Evolutionary conservation across 2,329 filamentous ascomycete species (phyloP).

Genomic region (Trichoderma sp.): DNA sequence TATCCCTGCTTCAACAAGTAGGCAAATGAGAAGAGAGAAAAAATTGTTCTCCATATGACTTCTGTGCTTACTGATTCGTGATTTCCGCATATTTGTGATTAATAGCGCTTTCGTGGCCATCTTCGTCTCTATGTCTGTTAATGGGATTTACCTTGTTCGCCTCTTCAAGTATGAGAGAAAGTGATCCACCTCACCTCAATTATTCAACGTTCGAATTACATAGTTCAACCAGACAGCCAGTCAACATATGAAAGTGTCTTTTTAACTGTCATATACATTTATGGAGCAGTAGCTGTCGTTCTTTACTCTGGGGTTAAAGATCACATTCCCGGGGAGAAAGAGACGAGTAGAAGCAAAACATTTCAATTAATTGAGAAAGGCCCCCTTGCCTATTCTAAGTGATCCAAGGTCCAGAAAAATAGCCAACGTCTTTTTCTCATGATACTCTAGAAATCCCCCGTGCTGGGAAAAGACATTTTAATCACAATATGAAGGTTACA

Average conservation of each 20-base stretch:
- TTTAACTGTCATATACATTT: not conserved
- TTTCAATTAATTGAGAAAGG: constrained; percentile 1
- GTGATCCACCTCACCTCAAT: not conserved
- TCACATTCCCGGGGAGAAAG: not conserved
- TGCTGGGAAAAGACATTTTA: constrained; percentile 16
- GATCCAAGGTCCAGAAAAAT: not conserved
- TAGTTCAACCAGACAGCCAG: no score
- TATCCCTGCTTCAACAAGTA: constrained; percentile 31
- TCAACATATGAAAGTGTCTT: not conserved
- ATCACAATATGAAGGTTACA: not conserved
- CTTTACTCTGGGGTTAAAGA: not conserved
- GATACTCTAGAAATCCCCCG: not conserved
- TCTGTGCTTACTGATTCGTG: not conserved
- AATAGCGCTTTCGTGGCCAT: not conserved
- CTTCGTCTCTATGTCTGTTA: not conserved
- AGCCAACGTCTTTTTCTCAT: not conserved
- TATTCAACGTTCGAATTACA: no score
- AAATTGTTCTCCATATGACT: not conserved
- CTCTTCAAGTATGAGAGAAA: not conserved
- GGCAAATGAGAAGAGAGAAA: constrained; percentile 6
- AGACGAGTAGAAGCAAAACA: not conserved
- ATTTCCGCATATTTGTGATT: not conserved
- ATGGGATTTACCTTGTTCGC: not conserved
- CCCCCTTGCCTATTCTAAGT: not conserved
- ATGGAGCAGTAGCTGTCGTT: not conserved